Evolutionary conservation across 2,329 filamentous ascomycete species (phyloP), one percentile per base, ranked within the genome.

Genomic region (Chaetomiaceae sp.): DNA sequence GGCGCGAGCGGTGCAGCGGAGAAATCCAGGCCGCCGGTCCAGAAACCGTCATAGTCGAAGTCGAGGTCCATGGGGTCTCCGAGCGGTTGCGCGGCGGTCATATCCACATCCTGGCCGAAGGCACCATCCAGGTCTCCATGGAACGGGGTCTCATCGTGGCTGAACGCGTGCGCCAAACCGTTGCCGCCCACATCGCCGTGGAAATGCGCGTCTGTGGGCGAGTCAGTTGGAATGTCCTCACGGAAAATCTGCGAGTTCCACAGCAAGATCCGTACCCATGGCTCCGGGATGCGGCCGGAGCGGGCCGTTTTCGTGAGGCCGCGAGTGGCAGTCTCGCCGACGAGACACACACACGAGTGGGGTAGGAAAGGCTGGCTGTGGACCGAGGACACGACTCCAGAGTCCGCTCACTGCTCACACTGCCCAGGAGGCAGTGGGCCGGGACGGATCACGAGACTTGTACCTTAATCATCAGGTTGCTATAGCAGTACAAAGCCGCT

Each of bases 51-150:
- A 15, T 58, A 53, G 45, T 61, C 59, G 33, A 58, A 51, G 43
- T 62, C 60, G 11, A 61, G 41, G 15, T 62, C 60, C 60, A 61
- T 62, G 1, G 57, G 45, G 19, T 61, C 59, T 6, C 40, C 47
- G 14, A 47, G n/a, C 6, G 37, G 6, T 11, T 47, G 48, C 2
- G 40, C 19, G 6, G 22, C 37, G 15, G 27, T 26, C 11, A 15
- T 26, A 35, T 37, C 32, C 11, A 15, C 32, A 35, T 37, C 33
- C 3, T 44, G 40, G 18, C 32, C 32, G 8, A 19, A 2, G 7
- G 9, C 20, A 14, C 34, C 11, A n/a, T n/a, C n/a, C n/a, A n/a
- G n/a, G n/a, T n/a, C n/a, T 17, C 33, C 33, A 20, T 27, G 14
- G 17, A 37, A 37, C 4, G 41, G 3, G 12, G 4, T n/a, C n/a